Evolutionary conservation across 1,284 basidiomycete genomes (phyloP), one percentile per base, ranked within the genome.

Genomic region (Lignosus rhinocerotis): DNA sequence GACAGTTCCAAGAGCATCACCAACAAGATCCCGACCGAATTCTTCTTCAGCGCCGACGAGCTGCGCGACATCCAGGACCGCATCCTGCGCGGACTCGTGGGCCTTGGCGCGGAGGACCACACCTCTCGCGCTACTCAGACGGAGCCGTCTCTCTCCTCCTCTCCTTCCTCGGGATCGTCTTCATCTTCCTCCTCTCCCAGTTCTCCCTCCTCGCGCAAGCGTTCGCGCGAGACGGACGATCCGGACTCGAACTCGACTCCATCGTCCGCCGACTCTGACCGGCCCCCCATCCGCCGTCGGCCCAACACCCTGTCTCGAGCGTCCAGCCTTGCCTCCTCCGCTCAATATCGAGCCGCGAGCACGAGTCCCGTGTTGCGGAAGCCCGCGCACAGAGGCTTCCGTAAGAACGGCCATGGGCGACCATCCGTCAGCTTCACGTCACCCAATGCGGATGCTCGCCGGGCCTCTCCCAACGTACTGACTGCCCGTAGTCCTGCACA

Each of bases 1-100:
- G 54, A 59, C 12, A 43, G 56, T 16, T 55, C 59, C 12, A 46
- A 56, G 33, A 58, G 51, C 51, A 11, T 53, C 21, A 43, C 39
- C 48, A 51, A 56, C 17, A 51, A 55, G n/a, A 25, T 44, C 17
- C 25, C 25, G 25, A 25, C 25, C 2, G 25, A 25, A 4, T 25
- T 25, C 25, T 25, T 25, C 25, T 25, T 25, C 25, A 25, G 25
- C 25, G 25, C 25, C 25, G 25, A 25, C 25, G 25, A 25, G 25
- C 25, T 25, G 25, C 25, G 25, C 25, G 25, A 25, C 25, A 25
- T 25, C 25, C 25, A 25, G 25, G 25, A 25, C 2, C 25, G 25
- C 25, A 25, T 25, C 25, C 25, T 25, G 25, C 25, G 25, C 25
- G 25, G 25, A 25, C 25, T 25, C 25, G 25, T 25, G 25, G 25